Evolutionary conservation across 1,284 basidiomycete genomes (phyloP).

Genomic region (Ceratobasidium sp.): DNA sequence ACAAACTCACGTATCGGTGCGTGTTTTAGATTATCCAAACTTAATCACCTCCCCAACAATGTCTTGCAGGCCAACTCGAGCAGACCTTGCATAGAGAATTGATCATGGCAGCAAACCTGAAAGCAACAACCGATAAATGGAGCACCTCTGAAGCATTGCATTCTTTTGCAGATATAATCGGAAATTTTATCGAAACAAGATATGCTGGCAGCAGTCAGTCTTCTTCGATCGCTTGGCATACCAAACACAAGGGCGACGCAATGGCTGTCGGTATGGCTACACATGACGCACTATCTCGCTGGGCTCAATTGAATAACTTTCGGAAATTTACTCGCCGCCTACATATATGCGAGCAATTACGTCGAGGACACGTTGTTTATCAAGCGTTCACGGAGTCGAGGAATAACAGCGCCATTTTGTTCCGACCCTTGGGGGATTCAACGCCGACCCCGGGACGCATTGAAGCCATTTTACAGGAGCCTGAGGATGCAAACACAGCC

Average conservation of each 20-base stretch:
- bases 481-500: neutral
- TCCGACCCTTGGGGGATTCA: neutral
- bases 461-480: slow-evolving; percentile 2
- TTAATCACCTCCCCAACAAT: neutral
- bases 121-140: neutral
- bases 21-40: neutral
- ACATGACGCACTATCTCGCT: neutral
- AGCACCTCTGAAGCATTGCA: neutral
- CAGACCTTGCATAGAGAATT: slow-evolving; percentile 14
- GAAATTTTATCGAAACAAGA: neutral
- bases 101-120: neutral
- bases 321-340: neutral
- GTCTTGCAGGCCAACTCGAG: slow-evolving; percentile 7
- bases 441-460: neutral
- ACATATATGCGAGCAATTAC: neutral
- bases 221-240: neutral
- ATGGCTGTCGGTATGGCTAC: neutral
- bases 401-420: neutral
- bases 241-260: neutral
- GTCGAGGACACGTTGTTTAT: neutral
- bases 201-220: neutral
- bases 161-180: neutral
- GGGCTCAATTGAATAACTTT: neutral
- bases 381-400: neutral
- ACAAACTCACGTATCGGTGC: slow-evolving; percentile 29